Evolutionary conservation across 108 stramenopile species (phyloP), one percentile per base, ranked within the genome.

Genomic region (Cyclotella choctawhatcheeana): DNA sequence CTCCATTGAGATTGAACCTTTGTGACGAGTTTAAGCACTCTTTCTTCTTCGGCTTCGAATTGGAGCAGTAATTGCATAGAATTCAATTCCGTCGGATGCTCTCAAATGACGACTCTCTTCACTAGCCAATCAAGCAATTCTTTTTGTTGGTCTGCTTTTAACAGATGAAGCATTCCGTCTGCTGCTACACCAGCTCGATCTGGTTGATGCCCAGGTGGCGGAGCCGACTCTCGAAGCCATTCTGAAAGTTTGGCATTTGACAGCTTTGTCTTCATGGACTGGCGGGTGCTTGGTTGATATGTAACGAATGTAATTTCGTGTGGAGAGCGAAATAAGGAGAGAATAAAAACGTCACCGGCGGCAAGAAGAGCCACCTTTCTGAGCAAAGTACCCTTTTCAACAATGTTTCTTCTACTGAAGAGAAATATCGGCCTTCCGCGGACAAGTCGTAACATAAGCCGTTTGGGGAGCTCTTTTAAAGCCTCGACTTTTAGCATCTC

Each of bases 1-100:
- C 83, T 80, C 83, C 83, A 84, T 22, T 79, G 74, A 44, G 77
- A 62, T 62, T 84, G 83, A 29, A 82, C 65, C 66, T 82, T 82
- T 35, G 56, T 67, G 0, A 77, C 75, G 17, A 73, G 65, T 18
- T 77, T 72, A 35, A 72, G 44, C 29, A 67, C 51, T 32, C 64
- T 55, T 53, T 82, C 81, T 47, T 69, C 81, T 66, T 82, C 81
- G n/a, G 70, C 75, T 45, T 82, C 81, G 24, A 66, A 77, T 45
- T 77, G 81, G 1, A 82, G 47, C 32, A 77, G 34, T 24, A 82
- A 21, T 53, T 73, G 67, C 70, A 77, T 77, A 25, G 2, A 43
- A 22, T 64, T 33, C 2, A 17, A 56, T 14, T 50, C 58, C 43
- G 52, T 34, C 14, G 76, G 71, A 61, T 82, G 76, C 14, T 52